Conservation (phyloP, 176 grass and related monocot species). For the Thalia dealbata region DNA sequence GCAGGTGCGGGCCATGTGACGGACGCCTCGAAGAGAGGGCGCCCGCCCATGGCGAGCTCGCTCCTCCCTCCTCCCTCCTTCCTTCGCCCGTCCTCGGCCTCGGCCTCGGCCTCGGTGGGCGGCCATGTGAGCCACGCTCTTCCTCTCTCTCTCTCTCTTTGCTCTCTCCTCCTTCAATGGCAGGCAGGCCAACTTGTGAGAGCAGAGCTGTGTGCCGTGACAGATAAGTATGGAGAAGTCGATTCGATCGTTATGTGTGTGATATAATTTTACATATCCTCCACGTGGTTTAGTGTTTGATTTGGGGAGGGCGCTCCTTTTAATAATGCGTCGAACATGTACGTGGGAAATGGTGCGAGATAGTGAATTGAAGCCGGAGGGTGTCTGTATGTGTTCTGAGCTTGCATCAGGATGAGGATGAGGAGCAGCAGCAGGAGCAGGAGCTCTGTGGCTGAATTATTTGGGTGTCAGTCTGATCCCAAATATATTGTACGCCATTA, state of each 20-base stretch:
- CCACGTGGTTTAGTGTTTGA: no score
- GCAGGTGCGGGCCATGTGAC: not conserved
- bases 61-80: not conserved
- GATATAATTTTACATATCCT: not conserved
- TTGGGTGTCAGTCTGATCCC: not conserved
- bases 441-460: not conserved
- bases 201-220: no score
- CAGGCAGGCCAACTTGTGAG: no score
- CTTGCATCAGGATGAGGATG: no score
- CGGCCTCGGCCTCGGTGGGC: no score
- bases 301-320: no score
- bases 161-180: not conserved
- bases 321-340: no score
- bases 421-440: not conserved
- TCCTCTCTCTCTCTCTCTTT: no score
- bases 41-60: not conserved
- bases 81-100: no score
- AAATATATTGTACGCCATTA: not conserved
- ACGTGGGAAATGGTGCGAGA: not conserved
- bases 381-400: no score
- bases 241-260: not conserved
- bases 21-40: not conserved
- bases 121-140: no score
- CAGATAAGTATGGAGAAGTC: no score
- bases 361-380: not conserved